Evolutionary conservation across 352 stramenopile species (phyloP), one percentile per base, ranked within the genome.

Genomic region (Globisporangium nagaii): DNA sequence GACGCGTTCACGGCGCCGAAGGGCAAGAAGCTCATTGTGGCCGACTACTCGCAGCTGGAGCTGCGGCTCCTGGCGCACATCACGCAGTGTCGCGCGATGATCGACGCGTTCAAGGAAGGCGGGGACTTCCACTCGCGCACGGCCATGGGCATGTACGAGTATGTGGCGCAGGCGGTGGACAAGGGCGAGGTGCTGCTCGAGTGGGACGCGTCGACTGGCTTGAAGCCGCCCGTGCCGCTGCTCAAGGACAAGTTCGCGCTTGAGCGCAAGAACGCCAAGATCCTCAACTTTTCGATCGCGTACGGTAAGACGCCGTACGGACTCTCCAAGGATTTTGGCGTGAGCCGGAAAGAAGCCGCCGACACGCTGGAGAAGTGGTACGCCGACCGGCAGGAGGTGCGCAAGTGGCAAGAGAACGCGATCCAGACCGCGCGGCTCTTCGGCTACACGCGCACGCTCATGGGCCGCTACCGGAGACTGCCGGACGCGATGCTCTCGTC

Each of bases 31-130:
- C 81, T 99, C 15, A 98, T 99, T 54, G 97, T 99, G 11, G 96
- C 96, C 22, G 98, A 99, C 88, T 99, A 99, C 68, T 98, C 97
- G 22, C 98, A 99, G 66, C 74, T 99, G n/a, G 97, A 99, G 65
- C 68, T 99, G n/a, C 86, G 97, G 2, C 58, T 99, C 6, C 73
- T 99, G 39, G 97, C 97, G 0, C 97, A 98, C 63, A 97, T 99
- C 58, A 99, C 97, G 15, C 79, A 98, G 59, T 99, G 98, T 61
- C 85, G 93, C 56, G 96, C 84, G 5, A 99, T 99, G 98, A 98
- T 99, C 63, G 77, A 98, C 12, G 97, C 97, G 1, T 99, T 97
- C 51, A 80, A 85, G 40, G 77, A 75, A 28, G 89, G 89, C n/a
- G 88, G 89, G 28, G 89, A 97, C 41, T 97, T 99, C 58, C 84